These are phyloP conservation scores for Pyronema omphalodes DNA, from an alignment of 495 filamentous ascomycete genomes.

Conservation along the genomic window DNA sequence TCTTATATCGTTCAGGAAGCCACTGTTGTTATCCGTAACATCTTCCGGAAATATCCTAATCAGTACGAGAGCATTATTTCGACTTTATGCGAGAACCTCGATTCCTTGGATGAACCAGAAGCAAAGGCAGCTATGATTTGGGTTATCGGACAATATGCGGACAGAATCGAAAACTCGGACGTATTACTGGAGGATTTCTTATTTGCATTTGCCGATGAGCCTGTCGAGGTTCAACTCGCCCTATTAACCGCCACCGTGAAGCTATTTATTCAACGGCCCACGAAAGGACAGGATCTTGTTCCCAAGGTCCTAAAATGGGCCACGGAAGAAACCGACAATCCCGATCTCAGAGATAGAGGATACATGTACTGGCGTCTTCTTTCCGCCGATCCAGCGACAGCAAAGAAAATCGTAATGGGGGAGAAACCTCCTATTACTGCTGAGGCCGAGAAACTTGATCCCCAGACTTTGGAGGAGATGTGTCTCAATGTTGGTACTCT, in stretches of 20 bases:
- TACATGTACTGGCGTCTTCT: conserved; percentile 99
- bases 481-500: conserved; percentile 92
- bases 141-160: conserved; percentile 97
- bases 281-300: conserved; percentile 82
- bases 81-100: conserved; percentile 85
- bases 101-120: conserved; percentile 95
- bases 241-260: conserved; percentile 94
- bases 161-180: conserved; percentile 90
- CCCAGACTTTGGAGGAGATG: conserved; percentile 84
- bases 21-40: conserved; percentile 98
- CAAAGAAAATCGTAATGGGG: conserved; percentile 84
- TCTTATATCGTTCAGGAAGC: conserved; percentile 99
- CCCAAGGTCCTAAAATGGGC: conserved; percentile 97
- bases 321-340: conserved; percentile 96
- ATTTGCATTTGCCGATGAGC: conserved; percentile 81
- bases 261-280: conserved; percentile 91
- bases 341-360: conserved; percentile 82
- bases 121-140: conserved; percentile 99
- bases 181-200: conserved; percentile 88
- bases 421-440: conserved; percentile 93
- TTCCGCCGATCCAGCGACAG: conserved; percentile 76
- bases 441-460: conserved; percentile 86
- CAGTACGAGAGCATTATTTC: conserved; percentile 96
- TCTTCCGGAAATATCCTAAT: conserved; percentile 97
- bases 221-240: conserved; percentile 84